Conservation (phyloP, 164 flowering plant genomes). For the Liquidambar formosana region DNA sequence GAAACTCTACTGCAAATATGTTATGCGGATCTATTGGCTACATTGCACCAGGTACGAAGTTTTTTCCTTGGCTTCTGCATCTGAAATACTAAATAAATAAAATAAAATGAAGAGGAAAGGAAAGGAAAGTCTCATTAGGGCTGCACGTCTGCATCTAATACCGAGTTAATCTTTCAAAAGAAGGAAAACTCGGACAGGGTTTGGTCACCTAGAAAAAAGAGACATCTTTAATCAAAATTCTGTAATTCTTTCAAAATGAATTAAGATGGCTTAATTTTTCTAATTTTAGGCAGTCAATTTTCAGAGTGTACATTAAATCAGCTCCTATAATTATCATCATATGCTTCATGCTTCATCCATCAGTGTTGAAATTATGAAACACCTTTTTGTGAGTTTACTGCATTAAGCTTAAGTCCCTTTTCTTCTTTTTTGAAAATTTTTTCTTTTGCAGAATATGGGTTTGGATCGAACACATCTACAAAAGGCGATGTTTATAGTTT, state of each 20-base stretch:
- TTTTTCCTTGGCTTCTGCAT: not conserved
- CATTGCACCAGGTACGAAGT: slow-evolving; percentile 53
- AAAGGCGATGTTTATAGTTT: slow-evolving; percentile 60
- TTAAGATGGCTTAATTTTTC: too few relatives aligned
- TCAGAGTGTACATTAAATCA: not conserved
- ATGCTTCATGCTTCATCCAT: not conserved
- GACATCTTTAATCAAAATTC: too few relatives aligned
- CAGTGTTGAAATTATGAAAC: too few relatives aligned
- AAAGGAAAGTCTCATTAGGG: not conserved
- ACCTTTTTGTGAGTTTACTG: too few relatives aligned
- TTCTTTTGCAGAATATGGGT: slow-evolving; percentile 25
- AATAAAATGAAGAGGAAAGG: not conserved
- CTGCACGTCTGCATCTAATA: too few relatives aligned
- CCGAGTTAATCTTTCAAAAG: too few relatives aligned
- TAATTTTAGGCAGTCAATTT: too few relatives aligned
- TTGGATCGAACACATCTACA: slow-evolving; percentile 37
- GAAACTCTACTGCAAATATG: slow-evolving; percentile 43
- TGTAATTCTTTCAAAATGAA: too few relatives aligned
- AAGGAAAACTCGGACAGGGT: too few relatives aligned
- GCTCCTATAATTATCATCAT: not conserved
- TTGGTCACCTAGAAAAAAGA: too few relatives aligned
- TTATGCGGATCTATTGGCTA: slow-evolving; percentile 46
- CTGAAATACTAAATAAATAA: not conserved
- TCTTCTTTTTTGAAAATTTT: not conserved
- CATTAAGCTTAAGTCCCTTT: not conserved